phyloP scores from a whole-genome alignment of 2,329 filamentous ascomycete genomes.

The Nemania sp. region DNA sequence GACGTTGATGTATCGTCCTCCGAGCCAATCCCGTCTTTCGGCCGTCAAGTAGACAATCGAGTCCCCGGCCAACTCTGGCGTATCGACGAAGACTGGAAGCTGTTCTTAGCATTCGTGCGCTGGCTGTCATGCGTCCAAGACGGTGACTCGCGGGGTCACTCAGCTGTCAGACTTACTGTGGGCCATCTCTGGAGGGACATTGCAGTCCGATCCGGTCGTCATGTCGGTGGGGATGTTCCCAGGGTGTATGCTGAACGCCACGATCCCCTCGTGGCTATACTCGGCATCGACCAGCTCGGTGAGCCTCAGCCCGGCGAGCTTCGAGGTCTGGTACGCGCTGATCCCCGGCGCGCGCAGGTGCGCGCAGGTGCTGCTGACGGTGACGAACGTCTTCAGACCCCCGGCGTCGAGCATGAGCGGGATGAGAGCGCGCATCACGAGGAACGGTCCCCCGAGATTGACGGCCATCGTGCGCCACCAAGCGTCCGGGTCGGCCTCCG shows the following conservation, averaged over 20 bases:
- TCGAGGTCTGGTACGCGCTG: slow-evolving; percentile 50
- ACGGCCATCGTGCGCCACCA: slow-evolving; percentile 51
- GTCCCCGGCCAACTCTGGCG: slow-evolving; percentile 37
- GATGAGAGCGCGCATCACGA: slow-evolving; percentile 51
- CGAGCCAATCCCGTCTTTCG: slow-evolving; percentile 40
- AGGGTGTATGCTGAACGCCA: slow-evolving; percentile 50
- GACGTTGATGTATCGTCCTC: slow-evolving; percentile 45
- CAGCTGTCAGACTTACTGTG: slow-evolving; percentile 22
- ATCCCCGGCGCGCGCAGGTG: slow-evolving; percentile 36
- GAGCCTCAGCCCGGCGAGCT: slow-evolving; percentile 51
- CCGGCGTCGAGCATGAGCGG: slow-evolving; percentile 43
- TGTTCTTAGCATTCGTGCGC: slow-evolving; percentile 6
- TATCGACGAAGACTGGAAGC: slow-evolving; percentile 34
- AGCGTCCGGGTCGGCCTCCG: slow-evolving; percentile 37
- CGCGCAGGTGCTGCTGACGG: slow-evolving; percentile 48
- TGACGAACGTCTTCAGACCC: slow-evolving; percentile 47
- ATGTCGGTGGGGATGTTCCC: slow-evolving; percentile 47
- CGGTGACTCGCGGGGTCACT: background rate
- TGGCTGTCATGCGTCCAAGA: background rate
- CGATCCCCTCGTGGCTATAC: slow-evolving; percentile 45
- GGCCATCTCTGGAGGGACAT: slow-evolving; percentile 10
- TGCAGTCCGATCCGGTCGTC: slow-evolving; percentile 11
- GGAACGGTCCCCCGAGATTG: slow-evolving; percentile 54
- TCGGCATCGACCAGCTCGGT: slow-evolving; percentile 51
- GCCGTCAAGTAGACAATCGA: slow-evolving; percentile 39